Percentiles rank a stretch among this genome's conserved stretches.
Conservation (phyloP, 2,329 filamentous ascomycete species). For the Cercospora beticola region DNA sequence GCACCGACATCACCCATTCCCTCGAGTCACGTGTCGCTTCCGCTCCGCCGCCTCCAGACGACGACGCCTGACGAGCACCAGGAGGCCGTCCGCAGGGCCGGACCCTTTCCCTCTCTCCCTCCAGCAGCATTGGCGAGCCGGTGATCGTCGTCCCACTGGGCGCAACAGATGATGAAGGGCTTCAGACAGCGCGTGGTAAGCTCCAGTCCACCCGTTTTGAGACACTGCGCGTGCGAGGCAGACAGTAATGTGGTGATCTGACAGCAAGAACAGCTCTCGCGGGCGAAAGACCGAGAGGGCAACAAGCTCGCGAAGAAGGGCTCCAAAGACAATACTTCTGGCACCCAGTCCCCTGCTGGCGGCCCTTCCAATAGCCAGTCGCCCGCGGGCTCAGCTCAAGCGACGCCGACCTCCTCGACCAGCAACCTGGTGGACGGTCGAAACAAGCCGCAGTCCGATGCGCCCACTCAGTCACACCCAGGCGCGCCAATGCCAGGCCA, state of each 20-base stretch:
- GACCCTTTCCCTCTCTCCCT: constrained; percentile 25
- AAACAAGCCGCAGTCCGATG: constrained; percentile 68
- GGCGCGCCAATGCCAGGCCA: constrained; percentile 36
- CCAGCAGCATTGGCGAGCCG: constrained; percentile 35
- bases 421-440: constrained; percentile 82
- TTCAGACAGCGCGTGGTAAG: constrained; percentile 97
- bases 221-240: constrained; percentile 20
- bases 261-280: constrained; percentile 80
- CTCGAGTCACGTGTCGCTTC: constrained; percentile 11
- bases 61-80: constrained; percentile 10
- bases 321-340: constrained; percentile 55
- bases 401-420: constrained; percentile 84
- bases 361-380: constrained; percentile 52
- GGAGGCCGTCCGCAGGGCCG: constrained; percentile 25
- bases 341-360: constrained; percentile 73
- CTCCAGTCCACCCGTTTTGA: constrained; percentile 38
- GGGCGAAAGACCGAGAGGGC: constrained; percentile 55
- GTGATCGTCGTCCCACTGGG: constrained; percentile 19
- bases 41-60: constrained; percentile 13
- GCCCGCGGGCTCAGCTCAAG: constrained; percentile 60
- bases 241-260: constrained; percentile 35
- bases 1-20: not conserved
- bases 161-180: constrained; percentile 71
- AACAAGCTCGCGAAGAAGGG: constrained; percentile 70
- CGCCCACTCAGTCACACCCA: constrained; percentile 48